A percentile compares a stretch with the other conserved stretches of the same genome.
Conservation (phyloP, 2,329 filamentous ascomycete genomes). For the Trematosphaeria pertusa region DNA sequence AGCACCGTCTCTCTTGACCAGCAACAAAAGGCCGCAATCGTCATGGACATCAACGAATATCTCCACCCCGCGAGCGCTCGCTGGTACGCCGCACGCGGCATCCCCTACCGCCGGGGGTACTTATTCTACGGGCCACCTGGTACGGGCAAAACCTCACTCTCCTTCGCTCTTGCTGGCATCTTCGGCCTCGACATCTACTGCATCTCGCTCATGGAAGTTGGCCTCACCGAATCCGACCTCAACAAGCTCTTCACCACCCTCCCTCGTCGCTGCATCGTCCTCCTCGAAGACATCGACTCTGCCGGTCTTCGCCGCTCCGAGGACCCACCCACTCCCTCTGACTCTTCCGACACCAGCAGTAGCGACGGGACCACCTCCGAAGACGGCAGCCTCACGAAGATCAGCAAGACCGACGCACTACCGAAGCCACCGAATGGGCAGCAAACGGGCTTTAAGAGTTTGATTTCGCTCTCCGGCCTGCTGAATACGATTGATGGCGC, state of each 20-base stretch:
- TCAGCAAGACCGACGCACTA: constrained; percentile 17
- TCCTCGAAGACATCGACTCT: constrained; percentile 58
- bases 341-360: constrained; percentile 1
- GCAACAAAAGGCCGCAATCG: constrained; percentile 68
- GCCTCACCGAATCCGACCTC: constrained; percentile 72
- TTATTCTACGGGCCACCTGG: constrained; percentile 82
- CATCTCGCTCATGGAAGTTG: constrained; percentile 67
- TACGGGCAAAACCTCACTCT: constrained; percentile 71
- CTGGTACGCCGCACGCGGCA: constrained; percentile 87
- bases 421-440: constrained; percentile 10
- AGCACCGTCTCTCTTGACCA: constrained; percentile 76
- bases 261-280: constrained; percentile 54
- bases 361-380: constrained; percentile 15
- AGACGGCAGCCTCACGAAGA: constrained; percentile 19
- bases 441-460: constrained; percentile 35
- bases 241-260: constrained; percentile 52
- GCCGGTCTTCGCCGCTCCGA: constrained; percentile 52
- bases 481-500: constrained; percentile 87
- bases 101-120: constrained; percentile 85
- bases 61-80: constrained; percentile 72
- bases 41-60: constrained; percentile 79
- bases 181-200: constrained; percentile 57
- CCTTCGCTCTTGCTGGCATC: constrained; percentile 53
- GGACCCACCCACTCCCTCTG: constrained; percentile 17
- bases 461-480: constrained; percentile 79